Conservation (phyloP, 148 eudicot species). For the Silene latifolia region DNA sequence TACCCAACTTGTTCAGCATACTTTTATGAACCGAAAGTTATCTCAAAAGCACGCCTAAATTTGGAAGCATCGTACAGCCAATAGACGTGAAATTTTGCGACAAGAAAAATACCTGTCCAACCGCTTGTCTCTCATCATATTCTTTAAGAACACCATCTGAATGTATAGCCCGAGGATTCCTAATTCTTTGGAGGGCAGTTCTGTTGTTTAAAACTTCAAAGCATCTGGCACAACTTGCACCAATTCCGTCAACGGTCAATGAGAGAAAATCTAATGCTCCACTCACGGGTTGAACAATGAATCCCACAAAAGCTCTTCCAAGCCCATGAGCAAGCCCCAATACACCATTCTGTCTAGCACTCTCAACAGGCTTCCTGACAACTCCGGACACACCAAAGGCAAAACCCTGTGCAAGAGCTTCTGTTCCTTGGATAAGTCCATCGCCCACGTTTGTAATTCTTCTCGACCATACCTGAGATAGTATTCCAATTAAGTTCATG, state of each 20-base stretch:
- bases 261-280: conserved; percentile 97
- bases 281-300: conserved; percentile 92
- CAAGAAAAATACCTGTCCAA: conserved; percentile 62
- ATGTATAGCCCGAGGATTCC: conserved; percentile 88
- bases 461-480: conserved; percentile 80
- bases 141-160: conserved; percentile 78
- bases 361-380: conserved; percentile 90
- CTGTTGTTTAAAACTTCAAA: conserved; percentile 80
- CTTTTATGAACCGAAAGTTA: background rate
- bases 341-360: conserved; percentile 93
- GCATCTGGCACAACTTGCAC: conserved; percentile 96
- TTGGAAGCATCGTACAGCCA: background rate
- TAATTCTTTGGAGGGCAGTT: conserved; percentile 57
- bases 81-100: conserved; percentile 2
- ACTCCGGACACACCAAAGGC: conserved; percentile 98
- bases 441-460: conserved; percentile 94
- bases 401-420: conserved; percentile 98
- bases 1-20: background rate
- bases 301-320: conserved; percentile 85
- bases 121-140: conserved; percentile 82
- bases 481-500: conserved; percentile 10
- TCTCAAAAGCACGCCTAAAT: background rate
- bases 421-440: conserved; percentile 95
- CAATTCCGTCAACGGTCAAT: conserved; percentile 93
- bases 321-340: conserved; percentile 97